phyloP scores from a whole-genome alignment of 768 basidiomycete species.

The Tubosaeta sp. region DNA sequence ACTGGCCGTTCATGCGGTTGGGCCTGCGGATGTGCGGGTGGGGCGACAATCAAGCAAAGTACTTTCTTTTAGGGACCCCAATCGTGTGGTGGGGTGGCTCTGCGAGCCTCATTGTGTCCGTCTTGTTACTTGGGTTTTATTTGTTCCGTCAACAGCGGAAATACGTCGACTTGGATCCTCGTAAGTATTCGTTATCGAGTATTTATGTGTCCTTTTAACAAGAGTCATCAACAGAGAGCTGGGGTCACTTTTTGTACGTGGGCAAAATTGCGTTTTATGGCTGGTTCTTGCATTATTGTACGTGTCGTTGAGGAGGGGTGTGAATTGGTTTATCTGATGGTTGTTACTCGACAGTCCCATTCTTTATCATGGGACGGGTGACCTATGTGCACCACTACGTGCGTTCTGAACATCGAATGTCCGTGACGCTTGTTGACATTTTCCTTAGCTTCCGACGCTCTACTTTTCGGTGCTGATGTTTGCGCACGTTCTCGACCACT shows the following conservation, averaged over 20 bases:
- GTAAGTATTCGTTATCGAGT: conserved; percentile 41
- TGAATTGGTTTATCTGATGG: not conserved
- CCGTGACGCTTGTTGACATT: not conserved
- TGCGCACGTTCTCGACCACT: conserved; percentile 88
- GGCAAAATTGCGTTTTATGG: conserved; percentile 88
- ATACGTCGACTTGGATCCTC: conserved; percentile 86
- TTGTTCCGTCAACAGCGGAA: conserved; percentile 81
- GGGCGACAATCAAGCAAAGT: conserved; percentile 84
- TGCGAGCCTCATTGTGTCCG: conserved; percentile 54
- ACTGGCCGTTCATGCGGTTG: conserved; percentile 90
- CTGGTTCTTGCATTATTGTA: conserved; percentile 89
- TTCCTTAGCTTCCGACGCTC: conserved; percentile 78
- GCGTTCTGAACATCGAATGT: conserved; percentile 27
- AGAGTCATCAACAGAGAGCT: conserved; percentile 54
- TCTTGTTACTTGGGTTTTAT: conserved; percentile 60
- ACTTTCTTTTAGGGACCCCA: conserved; percentile 91
- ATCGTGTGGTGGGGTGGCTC: conserved; percentile 87
- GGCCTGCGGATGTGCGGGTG: conserved; percentile 98
- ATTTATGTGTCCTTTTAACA: conserved; percentile 3
- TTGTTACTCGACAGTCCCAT: conserved; percentile 60
- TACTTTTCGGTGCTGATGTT: conserved; percentile 95
- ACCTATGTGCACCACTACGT: conserved; percentile 97
- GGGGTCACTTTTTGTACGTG: conserved; percentile 93
- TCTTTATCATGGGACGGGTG: conserved; percentile 96
- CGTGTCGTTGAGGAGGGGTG: conserved; percentile 24